Evolutionary conservation across 1,284 basidiomycete species (phyloP), one percentile per base, ranked within the genome.

Genomic region (Naganishia liquefaciens): DNA sequence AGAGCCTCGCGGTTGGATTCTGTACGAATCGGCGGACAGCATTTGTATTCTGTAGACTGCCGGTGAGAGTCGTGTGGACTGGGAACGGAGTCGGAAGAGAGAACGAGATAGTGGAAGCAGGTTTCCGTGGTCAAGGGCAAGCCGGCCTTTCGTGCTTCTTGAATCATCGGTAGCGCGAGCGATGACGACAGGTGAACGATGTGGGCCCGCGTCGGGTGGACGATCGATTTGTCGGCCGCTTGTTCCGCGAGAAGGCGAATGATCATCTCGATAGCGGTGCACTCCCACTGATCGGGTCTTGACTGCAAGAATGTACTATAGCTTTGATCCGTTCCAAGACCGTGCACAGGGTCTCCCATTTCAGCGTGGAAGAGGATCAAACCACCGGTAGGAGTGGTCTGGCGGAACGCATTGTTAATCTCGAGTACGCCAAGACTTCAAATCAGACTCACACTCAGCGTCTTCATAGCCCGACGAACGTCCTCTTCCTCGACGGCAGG

Each of bases 141-240:
- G 0, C 87, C 86, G 3, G 83, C 79, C 10, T 80, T 75, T 69
- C 83, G 86, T 2, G 91, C 91, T 49, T 84, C 81, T 50, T 85
- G 84, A 66, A 96, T 86, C 43, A 85, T 71, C 1, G 88, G 89
- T 17, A 97, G 83, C 1, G 91, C 91, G 27, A 83, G 82, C 2
- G 91, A 83, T 2, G 93, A 88, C 46, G 90, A 92, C 52, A 97
- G 86, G 78, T 96, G 93, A 39, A 96, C 93, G 68, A 97, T 91
- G 79, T 97, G 93, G 71, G 63, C 64, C 1, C 64, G 67, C 5
- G 64, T 66, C 1, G 64, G 58, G 46, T 47, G 42, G 5, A 44
- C 21, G 6, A 53, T 47, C n/a, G 50, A n/a, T 10, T 51, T 44
- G 23, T 63, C 51, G 5, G 21, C 50, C 6, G 63, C 63, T 54